Evolutionary conservation across 441 rosid genomes (phyloP), one percentile per base, ranked within the genome.

Genomic region (Erodium trifolium): DNA sequence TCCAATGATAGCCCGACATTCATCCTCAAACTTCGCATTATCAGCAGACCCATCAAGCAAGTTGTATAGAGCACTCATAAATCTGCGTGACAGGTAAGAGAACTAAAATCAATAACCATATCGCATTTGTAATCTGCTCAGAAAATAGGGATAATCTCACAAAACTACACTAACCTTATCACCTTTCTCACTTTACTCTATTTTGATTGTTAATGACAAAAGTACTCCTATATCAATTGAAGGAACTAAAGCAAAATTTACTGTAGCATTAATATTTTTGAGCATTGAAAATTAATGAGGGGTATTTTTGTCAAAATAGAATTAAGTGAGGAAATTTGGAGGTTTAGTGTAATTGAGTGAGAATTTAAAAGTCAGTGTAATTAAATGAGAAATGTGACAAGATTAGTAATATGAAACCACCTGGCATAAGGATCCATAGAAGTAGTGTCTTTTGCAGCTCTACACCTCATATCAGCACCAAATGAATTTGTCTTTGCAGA

Each of bases 21-120:
- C 99, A 72, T 95, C 98, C 87, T 95, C 99, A 72, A 92, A 95
- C 82, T 91, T 95, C 0, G 93, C 76, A 77, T 89, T 95, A 75
- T 92, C 97, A 69, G 97, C 89, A 69, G 97, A 85, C 59, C 99
- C 99, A 78, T 92, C 96, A 19, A 96, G 92, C 63, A 96, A 82
- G 78, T 82, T 92, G 88, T 89, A 92, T 72, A 95, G 94, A 66
- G 98, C 95, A 75, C 83, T 81, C 89, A 87, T 88, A 79, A 95
- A 89, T 84, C 99, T 95, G 83, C 69, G 77, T 19, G 64, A 10
- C 63, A 72, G 63, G 43, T 34, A 73, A 27, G 17, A 59, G 18
- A 49, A 13, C 55, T 12, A 59, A 59, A 59, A 59, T 59, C 4
- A 19, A 59, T 59, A 59, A 17, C 0, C 64, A 59, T 59, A 18